Percentiles rank a stretch among this genome's conserved stretches.
phyloP scores from a whole-genome alignment of 1,284 basidiomycete species.

The Ceratobasidium sp. region DNA sequence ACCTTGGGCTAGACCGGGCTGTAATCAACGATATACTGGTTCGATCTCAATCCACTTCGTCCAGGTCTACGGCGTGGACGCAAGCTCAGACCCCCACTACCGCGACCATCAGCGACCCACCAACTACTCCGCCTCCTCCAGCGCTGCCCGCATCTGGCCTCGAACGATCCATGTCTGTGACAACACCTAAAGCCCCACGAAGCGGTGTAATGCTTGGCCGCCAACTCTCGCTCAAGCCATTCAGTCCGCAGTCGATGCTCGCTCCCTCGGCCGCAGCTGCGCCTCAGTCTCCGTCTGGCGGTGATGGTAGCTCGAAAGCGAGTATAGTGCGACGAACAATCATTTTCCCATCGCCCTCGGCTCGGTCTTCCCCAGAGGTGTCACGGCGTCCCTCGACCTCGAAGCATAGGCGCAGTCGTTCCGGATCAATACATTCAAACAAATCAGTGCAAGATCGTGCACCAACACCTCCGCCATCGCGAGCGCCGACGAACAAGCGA shows the following conservation, averaged over 20 bases:
- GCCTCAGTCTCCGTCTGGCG: slow-evolving; percentile 12
- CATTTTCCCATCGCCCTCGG: slow-evolving; percentile 76
- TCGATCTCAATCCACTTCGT: slow-evolving; percentile 76
- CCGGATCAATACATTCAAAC: slow-evolving; percentile 61
- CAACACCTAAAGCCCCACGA: slow-evolving; percentile 44
- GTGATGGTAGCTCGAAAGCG: slow-evolving; percentile 51
- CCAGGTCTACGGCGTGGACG: slow-evolving; percentile 56
- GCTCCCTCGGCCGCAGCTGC: neutral
- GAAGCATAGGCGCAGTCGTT: slow-evolving; percentile 48
- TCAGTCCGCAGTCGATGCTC: slow-evolving; percentile 12
- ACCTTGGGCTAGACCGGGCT: slow-evolving; percentile 78
- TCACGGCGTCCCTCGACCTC: slow-evolving; percentile 46
- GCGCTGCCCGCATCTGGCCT: slow-evolving; percentile 20
- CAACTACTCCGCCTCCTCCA: neutral
- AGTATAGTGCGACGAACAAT: slow-evolving; percentile 81
- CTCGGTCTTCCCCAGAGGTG: slow-evolving; percentile 31
- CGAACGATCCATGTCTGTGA: slow-evolving; percentile 30
- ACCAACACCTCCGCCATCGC: slow-evolving; percentile 85
- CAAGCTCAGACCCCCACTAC: slow-evolving; percentile 26
- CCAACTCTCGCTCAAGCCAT: slow-evolving; percentile 39
- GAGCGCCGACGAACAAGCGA: slow-evolving; percentile 66
- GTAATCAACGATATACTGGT: slow-evolving; percentile 77
- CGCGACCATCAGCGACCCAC: slow-evolving; percentile 20
- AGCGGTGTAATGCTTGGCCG: slow-evolving; percentile 26
- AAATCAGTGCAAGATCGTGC: slow-evolving; percentile 82